phyloP scores from a whole-genome alignment of 2,329 filamentous ascomycete genomes.

The Fusarium multiceps region DNA sequence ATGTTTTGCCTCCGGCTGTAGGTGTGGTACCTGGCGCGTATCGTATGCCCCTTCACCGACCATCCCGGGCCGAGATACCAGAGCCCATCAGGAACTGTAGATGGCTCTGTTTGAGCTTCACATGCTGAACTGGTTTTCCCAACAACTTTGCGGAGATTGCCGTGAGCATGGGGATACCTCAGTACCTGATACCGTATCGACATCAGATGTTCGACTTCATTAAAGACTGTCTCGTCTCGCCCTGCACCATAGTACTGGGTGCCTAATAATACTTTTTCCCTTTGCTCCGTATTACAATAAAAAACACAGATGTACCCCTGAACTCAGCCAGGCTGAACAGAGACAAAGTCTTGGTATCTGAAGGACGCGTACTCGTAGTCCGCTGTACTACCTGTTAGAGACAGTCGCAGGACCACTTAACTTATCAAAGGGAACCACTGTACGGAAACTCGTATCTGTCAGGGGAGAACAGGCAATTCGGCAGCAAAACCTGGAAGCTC shows the following conservation, averaged over 20 bases:
- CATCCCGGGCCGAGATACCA: conserved; percentile 35
- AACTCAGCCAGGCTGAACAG: conserved; percentile 15
- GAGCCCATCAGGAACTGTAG: conserved; percentile 2
- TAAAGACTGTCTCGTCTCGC: conserved; percentile 5
- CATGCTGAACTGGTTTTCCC: conserved; percentile 15
- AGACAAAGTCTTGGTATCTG: conserved; percentile 30
- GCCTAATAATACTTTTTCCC: conserved; percentile 23
- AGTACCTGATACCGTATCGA: neutral
- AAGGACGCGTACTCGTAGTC: conserved; percentile 25
- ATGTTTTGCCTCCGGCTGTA: neutral
- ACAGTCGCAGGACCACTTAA: conserved; percentile 10
- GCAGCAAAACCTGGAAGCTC: conserved; percentile 19
- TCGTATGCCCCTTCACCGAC: conserved; percentile 34
- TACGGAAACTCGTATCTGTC: conserved; percentile 3
- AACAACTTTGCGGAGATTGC: conserved; percentile 26
- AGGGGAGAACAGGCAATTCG: conserved; percentile 2
- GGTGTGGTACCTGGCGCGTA: conserved; percentile 30
- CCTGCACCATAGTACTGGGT: neutral
- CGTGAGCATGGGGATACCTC: conserved; percentile 6
- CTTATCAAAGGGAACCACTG: conserved; percentile 8
- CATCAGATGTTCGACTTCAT: conserved; percentile 3
- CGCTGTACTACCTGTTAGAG: conserved; percentile 28
- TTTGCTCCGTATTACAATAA: conserved; percentile 15
- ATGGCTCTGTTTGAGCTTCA: conserved; percentile 21
- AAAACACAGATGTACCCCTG: conserved; percentile 33